These are phyloP conservation scores for Coffea eugenioides DNA, from an alignment of 257 asterid genomes.

Conservation along the genomic window DNA sequence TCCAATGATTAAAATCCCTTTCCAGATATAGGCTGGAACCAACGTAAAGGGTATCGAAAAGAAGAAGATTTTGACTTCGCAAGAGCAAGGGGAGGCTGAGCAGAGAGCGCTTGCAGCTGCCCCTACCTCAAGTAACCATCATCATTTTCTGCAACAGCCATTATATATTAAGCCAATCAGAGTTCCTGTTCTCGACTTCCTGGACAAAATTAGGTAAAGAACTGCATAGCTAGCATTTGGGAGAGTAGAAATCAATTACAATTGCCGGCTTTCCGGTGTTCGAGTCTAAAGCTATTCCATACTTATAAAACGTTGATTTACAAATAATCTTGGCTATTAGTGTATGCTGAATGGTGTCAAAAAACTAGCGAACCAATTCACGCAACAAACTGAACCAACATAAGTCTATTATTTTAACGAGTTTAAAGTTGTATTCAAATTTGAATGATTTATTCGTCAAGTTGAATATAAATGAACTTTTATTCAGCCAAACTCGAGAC, in stretches of 20 bases:
- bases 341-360: too few relatives aligned
- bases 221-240: slow-evolving; percentile 76
- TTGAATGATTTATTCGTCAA: too few relatives aligned
- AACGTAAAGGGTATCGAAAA: slow-evolving; percentile 9
- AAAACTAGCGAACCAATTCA: too few relatives aligned
- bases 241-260: slow-evolving; percentile 77
- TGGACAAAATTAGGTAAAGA: slow-evolving; percentile 59
- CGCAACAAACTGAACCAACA: too few relatives aligned
- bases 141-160: slow-evolving; percentile 78
- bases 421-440: too few relatives aligned
- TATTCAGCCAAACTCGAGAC: too few relatives aligned
- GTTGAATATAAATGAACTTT: too few relatives aligned
- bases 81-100: slow-evolving; percentile 74
- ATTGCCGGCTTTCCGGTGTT: slow-evolving; percentile 60
- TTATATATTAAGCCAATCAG: slow-evolving; percentile 73
- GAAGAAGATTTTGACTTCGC: slow-evolving; percentile 33
- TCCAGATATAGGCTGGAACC: neutral
- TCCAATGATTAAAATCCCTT: slow-evolving; percentile 16
- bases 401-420: too few relatives aligned
- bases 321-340: too few relatives aligned
- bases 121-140: slow-evolving; percentile 85
- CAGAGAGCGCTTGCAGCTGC: slow-evolving; percentile 76
- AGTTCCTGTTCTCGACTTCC: slow-evolving; percentile 62
- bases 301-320: too few relatives aligned
- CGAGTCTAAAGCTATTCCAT: too few relatives aligned